Conservation (phyloP, 2,329 filamentous ascomycete genomes). For the Fonsecaea pugnacius region DNA sequence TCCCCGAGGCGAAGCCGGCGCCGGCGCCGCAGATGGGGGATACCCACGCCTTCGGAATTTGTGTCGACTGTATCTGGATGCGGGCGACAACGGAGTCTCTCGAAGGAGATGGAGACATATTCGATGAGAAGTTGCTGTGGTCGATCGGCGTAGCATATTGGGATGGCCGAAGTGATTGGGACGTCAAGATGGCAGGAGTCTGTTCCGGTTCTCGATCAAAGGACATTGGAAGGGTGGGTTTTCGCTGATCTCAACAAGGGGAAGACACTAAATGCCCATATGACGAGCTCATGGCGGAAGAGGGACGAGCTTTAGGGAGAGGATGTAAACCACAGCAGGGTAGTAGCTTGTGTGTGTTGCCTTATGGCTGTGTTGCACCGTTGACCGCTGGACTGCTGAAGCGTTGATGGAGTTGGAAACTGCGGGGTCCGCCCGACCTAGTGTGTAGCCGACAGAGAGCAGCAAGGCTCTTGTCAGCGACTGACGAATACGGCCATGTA, state of each 20-base stretch:
- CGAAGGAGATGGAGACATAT: constrained; percentile 37
- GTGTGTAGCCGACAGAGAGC: constrained; percentile 29
- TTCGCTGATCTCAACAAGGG: constrained; percentile 9
- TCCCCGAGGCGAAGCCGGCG: constrained; percentile 87
- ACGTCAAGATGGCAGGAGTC: constrained; percentile 31
- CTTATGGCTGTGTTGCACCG: constrained; percentile 27
- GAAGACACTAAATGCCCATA: constrained; percentile 16
- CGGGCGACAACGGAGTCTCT: constrained; percentile 42
- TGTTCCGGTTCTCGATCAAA: constrained; percentile 34
- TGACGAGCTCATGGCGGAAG: constrained; percentile 32
- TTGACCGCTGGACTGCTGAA: constrained; percentile 9
- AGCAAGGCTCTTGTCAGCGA: constrained; percentile 30
- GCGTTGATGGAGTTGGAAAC: constrained; percentile 21
- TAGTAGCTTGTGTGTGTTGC: constrained; percentile 22
- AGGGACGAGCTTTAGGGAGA: neutral
- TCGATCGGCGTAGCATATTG: constrained; percentile 39
- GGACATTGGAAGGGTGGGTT: constrained; percentile 32
- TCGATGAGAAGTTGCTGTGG: constrained; percentile 34
- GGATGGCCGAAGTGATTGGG: constrained; percentile 19
- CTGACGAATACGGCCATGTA: constrained; percentile 29
- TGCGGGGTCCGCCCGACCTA: constrained; percentile 36
- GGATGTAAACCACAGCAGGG: constrained; percentile 1
- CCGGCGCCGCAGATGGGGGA: constrained; percentile 85
- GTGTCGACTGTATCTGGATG: constrained; percentile 50
- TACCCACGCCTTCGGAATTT: constrained; percentile 63